A percentile compares a stretch with the other conserved stretches of the same genome.
These are phyloP conservation scores for Candida sp. DNA, from an alignment of 1,139 yeast species.

Conservation along the genomic window DNA sequence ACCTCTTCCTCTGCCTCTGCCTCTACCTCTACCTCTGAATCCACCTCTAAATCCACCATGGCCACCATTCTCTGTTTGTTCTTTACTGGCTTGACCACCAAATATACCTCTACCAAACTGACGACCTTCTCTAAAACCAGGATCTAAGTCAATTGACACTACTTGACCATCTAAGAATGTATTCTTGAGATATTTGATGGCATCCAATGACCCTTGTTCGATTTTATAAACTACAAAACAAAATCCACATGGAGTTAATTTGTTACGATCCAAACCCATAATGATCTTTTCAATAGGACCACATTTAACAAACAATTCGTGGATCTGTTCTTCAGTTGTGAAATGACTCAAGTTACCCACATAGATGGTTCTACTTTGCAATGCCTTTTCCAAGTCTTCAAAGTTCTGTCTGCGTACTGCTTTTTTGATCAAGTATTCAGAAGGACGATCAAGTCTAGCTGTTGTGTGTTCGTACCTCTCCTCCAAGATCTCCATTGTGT, in stretches of 20 bases:
- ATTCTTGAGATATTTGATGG: conserved; percentile 75
- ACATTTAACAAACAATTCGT: conserved; percentile 76
- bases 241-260: conserved; percentile 93
- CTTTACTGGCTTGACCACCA: conserved; percentile 75
- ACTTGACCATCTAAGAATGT: conserved; percentile 80
- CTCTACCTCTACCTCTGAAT: conserved; percentile 27
- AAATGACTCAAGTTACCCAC: conserved; percentile 83
- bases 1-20: conserved; percentile 18
- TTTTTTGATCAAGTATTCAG: conserved; percentile 69
- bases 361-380: conserved; percentile 71
- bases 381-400: conserved; percentile 60
- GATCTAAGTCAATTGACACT: conserved; percentile 85
- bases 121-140: conserved; percentile 92
- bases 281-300: conserved; percentile 77
- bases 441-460: conserved; percentile 72
- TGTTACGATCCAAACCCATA: conserved; percentile 91
- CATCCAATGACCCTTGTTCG: conserved; percentile 70
- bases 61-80: conserved; percentile 24
- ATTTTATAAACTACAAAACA: conserved; percentile 79
- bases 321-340: conserved; percentile 92
- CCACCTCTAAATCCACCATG: conserved; percentile 24
- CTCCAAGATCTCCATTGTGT: conserved; percentile 48
- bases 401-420: conserved; percentile 56
- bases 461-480: conserved; percentile 54
- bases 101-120: conserved; percentile 90